phyloP scores from a whole-genome alignment of 176 grass and related monocot species.

The Carex littledalei region DNA sequence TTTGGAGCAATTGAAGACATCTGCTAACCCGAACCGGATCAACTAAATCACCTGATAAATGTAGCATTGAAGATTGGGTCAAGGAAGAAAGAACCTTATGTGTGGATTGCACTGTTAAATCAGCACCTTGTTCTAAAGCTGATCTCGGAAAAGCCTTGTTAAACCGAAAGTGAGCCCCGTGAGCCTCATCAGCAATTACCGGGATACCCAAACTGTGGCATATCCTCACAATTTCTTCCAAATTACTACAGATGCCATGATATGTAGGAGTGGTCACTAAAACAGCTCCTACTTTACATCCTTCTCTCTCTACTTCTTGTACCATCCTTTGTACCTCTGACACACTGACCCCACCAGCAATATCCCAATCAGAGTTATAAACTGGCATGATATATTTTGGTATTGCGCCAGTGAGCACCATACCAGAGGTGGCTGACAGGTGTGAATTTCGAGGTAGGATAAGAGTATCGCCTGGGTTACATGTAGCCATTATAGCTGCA shows the following conservation, averaged over 20 bases:
- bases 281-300: slow-evolving; percentile 52
- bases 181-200: slow-evolving; percentile 78
- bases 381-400: slow-evolving; percentile 5
- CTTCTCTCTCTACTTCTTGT: slow-evolving; percentile 18
- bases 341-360: too few species aligned
- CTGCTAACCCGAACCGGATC: slow-evolving; percentile 52
- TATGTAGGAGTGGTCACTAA: slow-evolving; percentile 83
- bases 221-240: slow-evolving; percentile 42
- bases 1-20: slow-evolving; percentile 74
- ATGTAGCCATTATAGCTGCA: slow-evolving; percentile 86
- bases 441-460: slow-evolving; percentile 72
- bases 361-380: slow-evolving; percentile 37
- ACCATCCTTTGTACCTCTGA: too few species aligned
- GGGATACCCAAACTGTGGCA: slow-evolving; percentile 52
- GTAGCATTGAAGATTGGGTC: slow-evolving; percentile 93
- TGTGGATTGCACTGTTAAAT: slow-evolving; percentile 72
- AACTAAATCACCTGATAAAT: slow-evolving; percentile 50
- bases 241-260: slow-evolving; percentile 81
- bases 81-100: slow-evolving; percentile 92
- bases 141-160: slow-evolving; percentile 54
- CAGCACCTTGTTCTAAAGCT: slow-evolving; percentile 70
- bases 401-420: slow-evolving; percentile 48
- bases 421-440: slow-evolving; percentile 65
- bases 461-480: slow-evolving; percentile 52
- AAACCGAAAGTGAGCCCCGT: slow-evolving; percentile 78